These are phyloP conservation scores for Daldinia decipiens DNA, from an alignment of 495 filamentous ascomycete species.

Conservation along the genomic window DNA sequence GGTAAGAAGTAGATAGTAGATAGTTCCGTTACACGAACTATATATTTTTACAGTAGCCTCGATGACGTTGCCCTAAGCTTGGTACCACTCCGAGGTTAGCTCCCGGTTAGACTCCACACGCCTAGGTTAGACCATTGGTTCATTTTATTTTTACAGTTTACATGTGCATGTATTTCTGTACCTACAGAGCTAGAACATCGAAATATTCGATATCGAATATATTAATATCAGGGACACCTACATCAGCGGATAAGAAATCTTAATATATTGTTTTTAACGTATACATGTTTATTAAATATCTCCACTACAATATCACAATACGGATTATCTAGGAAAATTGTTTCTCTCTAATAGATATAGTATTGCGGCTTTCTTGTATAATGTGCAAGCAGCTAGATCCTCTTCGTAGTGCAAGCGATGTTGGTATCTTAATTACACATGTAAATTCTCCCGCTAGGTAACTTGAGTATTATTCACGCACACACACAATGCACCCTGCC, in stretches of 20 bases:
- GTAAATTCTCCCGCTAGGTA: constrained; percentile 17
- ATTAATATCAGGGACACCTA: not conserved
- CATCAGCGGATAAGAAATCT: not conserved
- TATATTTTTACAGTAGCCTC: not conserved
- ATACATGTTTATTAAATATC: not conserved
- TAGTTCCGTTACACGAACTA: not conserved
- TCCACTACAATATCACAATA: not conserved
- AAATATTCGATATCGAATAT: too few relatives aligned
- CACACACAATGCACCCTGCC: constrained; percentile 21
- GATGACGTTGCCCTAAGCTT: constrained; percentile 11
- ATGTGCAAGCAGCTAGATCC: not conserved
- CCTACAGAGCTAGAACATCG: not conserved
- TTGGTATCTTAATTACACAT: constrained; percentile 37
- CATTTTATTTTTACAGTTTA: not conserved
- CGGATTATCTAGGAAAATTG: not conserved
- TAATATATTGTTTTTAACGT: not conserved
- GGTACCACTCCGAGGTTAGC: not conserved
- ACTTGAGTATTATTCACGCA: constrained; percentile 12
- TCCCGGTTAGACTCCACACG: constrained; percentile 1
- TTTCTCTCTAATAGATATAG: not conserved
- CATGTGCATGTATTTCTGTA: not conserved
- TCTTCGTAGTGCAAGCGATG: constrained; percentile 6
- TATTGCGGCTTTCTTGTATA: constrained; percentile 3
- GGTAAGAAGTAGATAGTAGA: not conserved
- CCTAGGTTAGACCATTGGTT: not conserved